phyloP scores from a whole-genome alignment of 352 stramenopile genomes.

The Plasmopara muralis region DNA sequence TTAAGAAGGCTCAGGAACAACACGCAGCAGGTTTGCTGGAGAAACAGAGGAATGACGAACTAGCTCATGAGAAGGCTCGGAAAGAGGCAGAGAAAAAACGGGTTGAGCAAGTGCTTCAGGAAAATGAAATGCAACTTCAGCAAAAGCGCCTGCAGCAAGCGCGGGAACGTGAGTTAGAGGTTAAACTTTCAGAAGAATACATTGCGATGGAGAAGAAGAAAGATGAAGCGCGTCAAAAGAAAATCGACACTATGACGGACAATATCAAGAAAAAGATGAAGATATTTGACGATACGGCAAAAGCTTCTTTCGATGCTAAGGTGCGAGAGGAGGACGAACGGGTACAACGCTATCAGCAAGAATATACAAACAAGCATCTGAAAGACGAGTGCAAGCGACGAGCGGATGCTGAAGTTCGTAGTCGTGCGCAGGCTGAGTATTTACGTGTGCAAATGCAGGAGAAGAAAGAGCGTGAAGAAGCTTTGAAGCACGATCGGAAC shows the following conservation, averaged over 20 bases:
- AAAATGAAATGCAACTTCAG: no score
- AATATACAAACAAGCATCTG: slow-evolving; percentile 50
- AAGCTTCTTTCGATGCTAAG: slow-evolving; percentile 54
- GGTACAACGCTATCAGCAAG: slow-evolving; percentile 53
- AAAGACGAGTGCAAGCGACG: slow-evolving; percentile 50
- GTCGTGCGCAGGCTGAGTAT: slow-evolving; percentile 42
- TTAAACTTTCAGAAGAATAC: slow-evolving; percentile 68
- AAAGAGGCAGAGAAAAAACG: no score
- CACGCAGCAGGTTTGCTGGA: no score
- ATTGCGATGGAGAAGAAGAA: slow-evolving; percentile 67
- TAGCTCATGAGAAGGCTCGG: no score
- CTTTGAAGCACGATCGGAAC: slow-evolving; percentile 51
- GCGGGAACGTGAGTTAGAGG: slow-evolving; percentile 48
- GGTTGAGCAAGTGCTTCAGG: no score
- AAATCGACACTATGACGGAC: slow-evolving; percentile 8
- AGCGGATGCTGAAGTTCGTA: slow-evolving; percentile 44
- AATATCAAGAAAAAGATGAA: slow-evolving; percentile 83
- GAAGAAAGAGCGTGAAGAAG: slow-evolving; percentile 56
- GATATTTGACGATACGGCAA: slow-evolving; percentile 75
- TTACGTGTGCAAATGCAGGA: slow-evolving; percentile 58
- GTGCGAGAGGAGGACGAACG: slow-evolving; percentile 60
- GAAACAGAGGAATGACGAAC: no score
- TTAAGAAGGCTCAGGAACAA: no score
- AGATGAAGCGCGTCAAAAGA: slow-evolving; percentile 47
- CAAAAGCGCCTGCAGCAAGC: no score